Base-by-base conservation (phyloP, 805 yeast genomes). In the Suhomyces sp. region DNA sequence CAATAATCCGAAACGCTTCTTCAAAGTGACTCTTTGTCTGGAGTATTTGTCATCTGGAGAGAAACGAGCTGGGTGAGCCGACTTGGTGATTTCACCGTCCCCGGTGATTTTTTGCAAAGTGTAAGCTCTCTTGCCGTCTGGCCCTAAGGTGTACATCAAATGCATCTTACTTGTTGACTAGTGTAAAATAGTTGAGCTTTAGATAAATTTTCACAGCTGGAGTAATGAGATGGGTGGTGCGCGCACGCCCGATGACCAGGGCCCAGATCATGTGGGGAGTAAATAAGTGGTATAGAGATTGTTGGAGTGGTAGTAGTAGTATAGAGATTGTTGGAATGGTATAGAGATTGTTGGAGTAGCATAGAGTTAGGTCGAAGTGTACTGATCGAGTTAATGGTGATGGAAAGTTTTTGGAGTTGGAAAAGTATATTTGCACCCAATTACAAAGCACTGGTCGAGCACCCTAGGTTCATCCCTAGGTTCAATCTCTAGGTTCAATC, bases 11-110 rank as follows among this genome's bases (percentile, higher is more conserved):
- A 76, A 93, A 79, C 99, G 87, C 82, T 90, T 94, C 85, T 94
- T 94, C 69, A 94, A 81, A 52, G 98, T 93, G 48, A 94, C 97
- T 83, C 99, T 89, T 76, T 94, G 98, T 80, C 97, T 87, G 46
- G 99, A 94, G 80, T 90, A 93, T 78, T 94, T 94, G 83, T 94
- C 99, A 72, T 94, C 99, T 62, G 99, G 99, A 31, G 99, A 94
- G 74, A 94, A 94, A 77, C 99, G 87, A 49, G 99, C 99, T 57
- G 99, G 99, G 74, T 94, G 99, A 41, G 99, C 99, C 60, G 97
- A 88, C 79, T 91, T 90, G 68, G 99, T 96, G 78, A 93, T 91
- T 72, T 91, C 97, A 56, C 99, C 98, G 6, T 78, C 74, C 55
- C 80, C 91, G 51, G 96, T 86, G 62, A 68, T 59, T 78, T 94